Percentiles rank a stretch among this genome's conserved stretches.
These are phyloP conservation scores for Diversispora eburnea DNA, from an alignment of 192 early-diverging fungal genomes.

Conservation along the genomic window DNA sequence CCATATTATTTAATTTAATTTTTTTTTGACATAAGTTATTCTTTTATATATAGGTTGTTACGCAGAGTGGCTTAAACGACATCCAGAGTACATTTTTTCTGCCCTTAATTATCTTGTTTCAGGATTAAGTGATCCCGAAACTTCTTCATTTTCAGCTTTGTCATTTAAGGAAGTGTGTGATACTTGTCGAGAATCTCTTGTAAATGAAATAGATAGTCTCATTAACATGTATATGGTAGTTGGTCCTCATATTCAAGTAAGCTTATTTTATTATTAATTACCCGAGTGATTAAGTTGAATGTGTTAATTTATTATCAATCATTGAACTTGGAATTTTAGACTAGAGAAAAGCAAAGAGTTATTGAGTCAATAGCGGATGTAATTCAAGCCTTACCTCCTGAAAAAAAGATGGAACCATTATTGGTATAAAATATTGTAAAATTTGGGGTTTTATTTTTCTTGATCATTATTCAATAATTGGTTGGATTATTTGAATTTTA, in stretches of 20 bases:
- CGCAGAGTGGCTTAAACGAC: conserved; percentile 64
- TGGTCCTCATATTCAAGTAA: conserved; percentile 33
- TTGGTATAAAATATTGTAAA: conserved; percentile 33
- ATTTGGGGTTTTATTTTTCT: neutral
- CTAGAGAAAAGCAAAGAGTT: conserved; percentile 40
- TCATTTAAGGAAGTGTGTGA: conserved; percentile 69
- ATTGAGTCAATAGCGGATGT: conserved; percentile 46
- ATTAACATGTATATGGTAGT: conserved; percentile 59
- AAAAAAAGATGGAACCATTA: conserved; percentile 36
- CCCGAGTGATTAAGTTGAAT: no score
- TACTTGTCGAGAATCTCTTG: conserved; percentile 60
- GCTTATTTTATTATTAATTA: conserved; percentile 19
- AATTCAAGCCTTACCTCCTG: conserved; percentile 40
- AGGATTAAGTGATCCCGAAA: conserved; percentile 50
- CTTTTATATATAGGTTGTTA: conserved; percentile 54
- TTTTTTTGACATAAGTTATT: neutral
- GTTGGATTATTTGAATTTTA: neutral
- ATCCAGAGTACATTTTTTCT: conserved; percentile 54
- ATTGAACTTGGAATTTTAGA: conserved; percentile 1
- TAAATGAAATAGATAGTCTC: conserved; percentile 54
- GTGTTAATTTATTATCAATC: no score
- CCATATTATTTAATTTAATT: neutral
- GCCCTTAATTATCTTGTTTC: conserved; percentile 64
- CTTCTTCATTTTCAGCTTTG: conserved; percentile 59
- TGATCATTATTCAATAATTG: neutral